Evolutionary conservation across 768 basidiomycete species (phyloP), one percentile per base, ranked within the genome.

Genomic region (Phaeotremella skinneri): DNA sequence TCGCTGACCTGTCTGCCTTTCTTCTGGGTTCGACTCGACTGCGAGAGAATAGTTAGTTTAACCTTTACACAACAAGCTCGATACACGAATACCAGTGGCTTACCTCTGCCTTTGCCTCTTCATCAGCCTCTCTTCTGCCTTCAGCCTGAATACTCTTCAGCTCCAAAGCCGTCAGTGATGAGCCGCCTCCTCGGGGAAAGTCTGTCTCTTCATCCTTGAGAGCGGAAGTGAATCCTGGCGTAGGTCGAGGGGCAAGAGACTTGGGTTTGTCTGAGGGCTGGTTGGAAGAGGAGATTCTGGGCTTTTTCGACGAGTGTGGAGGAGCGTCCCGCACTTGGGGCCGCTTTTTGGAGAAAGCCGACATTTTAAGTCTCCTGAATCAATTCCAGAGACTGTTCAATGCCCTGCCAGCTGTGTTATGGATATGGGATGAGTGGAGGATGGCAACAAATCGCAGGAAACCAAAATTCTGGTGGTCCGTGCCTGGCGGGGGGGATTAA

Each of bases 111-210:
- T 69, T 42, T 59, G 59, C 78, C 63, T 91, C 89, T 31, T 83
- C 83, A 68, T 92, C 84, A 0, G 89, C 91, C 74, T 96, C 92
- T 72, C 85, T 85, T 7, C 84, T 79, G 4, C 85, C 94, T 75
- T 98, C 94, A 23, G 87, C 85, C 52, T 87, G 84, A 32, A 90
- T 84, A 53, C 85, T 80, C 77, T 93, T 92, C 54, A 91, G 86
- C 76, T 99, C 93, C 5, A 90, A 79, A 30, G 91, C 87, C 20
- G 93, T 96, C 66, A 94, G 83, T 30, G 81, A 83, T 0, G 91
- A 89, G 52, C 94, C 94, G 26, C 94, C 94, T 26, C 94, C 96
- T 66, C 94, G 85, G 57, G 93, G 93, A 78, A 98, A 99, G 76
- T 93, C 91, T 50, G 90, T 83, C 69, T 93, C 91, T 37, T 91